Conservation (phyloP, 2,329 filamentous ascomycete species). For the Epichloe sp. region DNA sequence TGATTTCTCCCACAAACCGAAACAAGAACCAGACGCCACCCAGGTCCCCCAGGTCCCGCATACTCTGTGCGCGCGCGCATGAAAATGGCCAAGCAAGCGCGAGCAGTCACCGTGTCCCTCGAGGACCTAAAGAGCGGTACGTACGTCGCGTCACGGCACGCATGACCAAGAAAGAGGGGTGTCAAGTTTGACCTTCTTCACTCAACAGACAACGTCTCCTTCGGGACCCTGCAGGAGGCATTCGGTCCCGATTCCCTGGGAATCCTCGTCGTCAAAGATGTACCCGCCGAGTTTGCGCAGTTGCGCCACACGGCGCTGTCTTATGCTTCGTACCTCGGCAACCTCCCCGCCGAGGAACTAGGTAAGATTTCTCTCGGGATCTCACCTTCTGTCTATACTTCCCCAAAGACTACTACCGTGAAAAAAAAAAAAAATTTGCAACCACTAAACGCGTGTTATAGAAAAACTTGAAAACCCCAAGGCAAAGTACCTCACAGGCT, state of each 20-base stretch:
- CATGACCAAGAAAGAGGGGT: too few relatives aligned
- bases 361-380: conserved; percentile 31
- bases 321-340: conserved; percentile 80
- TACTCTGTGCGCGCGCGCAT: background rate
- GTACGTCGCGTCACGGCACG: conserved; percentile 4
- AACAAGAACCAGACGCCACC: too few relatives aligned
- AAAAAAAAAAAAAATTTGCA: too few relatives aligned
- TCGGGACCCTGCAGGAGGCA: conserved; percentile 58
- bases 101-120: conserved; percentile 49
- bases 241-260: conserved; percentile 86
- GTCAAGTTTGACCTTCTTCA: conserved; percentile 1
- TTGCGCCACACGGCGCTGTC: conserved; percentile 66
- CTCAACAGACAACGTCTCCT: conserved; percentile 47
- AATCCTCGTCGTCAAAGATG: conserved; percentile 83
- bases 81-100: conserved; percentile 33
- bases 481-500: conserved; percentile 56
- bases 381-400: too few relatives aligned
- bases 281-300: conserved; percentile 58
- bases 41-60: background rate
- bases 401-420: too few relatives aligned
- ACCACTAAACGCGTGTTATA: conserved; percentile 12
- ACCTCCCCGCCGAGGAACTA: conserved; percentile 58
- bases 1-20: too few relatives aligned
- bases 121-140: conserved; percentile 45
- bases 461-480: conserved; percentile 44